These are phyloP conservation scores for Yamagishiella unicocca DNA, from an alignment of 139 green algal genomes.

Conservation along the genomic window DNA sequence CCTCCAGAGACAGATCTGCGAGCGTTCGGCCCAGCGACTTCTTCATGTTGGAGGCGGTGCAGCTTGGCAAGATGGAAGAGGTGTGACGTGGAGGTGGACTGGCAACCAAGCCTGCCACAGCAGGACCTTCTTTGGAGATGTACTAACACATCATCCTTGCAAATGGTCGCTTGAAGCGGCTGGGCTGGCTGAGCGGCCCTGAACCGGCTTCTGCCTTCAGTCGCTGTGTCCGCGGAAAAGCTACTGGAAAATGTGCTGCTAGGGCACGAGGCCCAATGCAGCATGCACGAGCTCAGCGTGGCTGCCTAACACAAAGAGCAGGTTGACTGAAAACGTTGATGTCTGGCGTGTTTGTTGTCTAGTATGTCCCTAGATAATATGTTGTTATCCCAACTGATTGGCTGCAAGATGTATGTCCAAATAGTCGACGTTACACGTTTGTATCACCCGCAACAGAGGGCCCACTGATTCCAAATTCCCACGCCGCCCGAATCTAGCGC, in stretches of 20 bases:
- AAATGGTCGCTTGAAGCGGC: neutral
- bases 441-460: too few relatives aligned
- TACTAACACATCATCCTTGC: neutral
- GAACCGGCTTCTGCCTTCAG: constrained; percentile 12
- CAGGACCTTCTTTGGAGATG: neutral
- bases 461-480: too few relatives aligned
- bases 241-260: neutral
- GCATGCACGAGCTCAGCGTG: constrained; percentile 2
- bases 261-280: constrained; percentile 38
- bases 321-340: neutral
- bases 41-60: neutral
- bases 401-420: too few relatives aligned
- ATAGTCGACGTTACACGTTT: too few relatives aligned
- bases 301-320: neutral
- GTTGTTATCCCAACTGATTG: too few relatives aligned
- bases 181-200: neutral
- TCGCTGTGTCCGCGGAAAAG: neutral
- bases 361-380: too few relatives aligned
- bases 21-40: neutral
- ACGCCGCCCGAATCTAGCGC: too few relatives aligned
- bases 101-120: neutral
- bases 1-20: constrained; percentile 19
- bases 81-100: neutral
- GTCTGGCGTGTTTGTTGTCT: too few relatives aligned
- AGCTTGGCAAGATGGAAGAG: neutral